A percentile compares a stretch with the other conserved stretches of the same genome.
Conservation (phyloP, 2,329 filamentous ascomycete species). For the Epichloe coenophiala region DNA sequence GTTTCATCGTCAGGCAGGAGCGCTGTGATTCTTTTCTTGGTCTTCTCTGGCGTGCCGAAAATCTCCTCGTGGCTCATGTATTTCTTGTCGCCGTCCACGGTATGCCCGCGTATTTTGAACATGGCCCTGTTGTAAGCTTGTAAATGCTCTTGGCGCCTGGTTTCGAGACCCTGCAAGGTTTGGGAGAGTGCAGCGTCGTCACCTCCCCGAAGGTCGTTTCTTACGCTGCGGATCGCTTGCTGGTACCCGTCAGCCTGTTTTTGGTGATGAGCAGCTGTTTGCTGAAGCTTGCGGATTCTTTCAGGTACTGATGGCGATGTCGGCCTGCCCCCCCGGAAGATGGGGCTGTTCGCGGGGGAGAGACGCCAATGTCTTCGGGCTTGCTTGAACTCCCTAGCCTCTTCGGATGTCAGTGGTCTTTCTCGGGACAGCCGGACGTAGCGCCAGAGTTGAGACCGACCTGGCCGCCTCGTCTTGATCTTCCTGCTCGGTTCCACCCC, state of each 20-base stretch:
- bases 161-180: constrained; percentile 10
- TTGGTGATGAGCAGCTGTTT: constrained; percentile 16
- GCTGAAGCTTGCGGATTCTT: constrained; percentile 14
- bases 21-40: constrained; percentile 4
- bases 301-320: constrained; percentile 10
- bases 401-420: constrained; percentile 18
- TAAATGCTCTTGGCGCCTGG: constrained; percentile 14
- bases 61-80: constrained; percentile 14
- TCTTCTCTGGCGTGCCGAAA: constrained; percentile 14
- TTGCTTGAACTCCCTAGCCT: constrained; percentile 21
- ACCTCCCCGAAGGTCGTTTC: constrained; percentile 9
- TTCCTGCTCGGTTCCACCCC: constrained; percentile 16
- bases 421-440: constrained; percentile 17
- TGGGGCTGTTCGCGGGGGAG: constrained; percentile 16
- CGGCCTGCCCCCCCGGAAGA: constrained; percentile 11
- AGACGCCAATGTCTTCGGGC: constrained; percentile 19
- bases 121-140: constrained; percentile 14
- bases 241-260: constrained; percentile 17
- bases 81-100: constrained; percentile 16
- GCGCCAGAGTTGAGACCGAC: constrained; percentile 19
- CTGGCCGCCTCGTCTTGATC: constrained; percentile 18
- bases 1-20: neutral
- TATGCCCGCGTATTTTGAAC: constrained; percentile 15
- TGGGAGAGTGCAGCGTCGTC: neutral
- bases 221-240: constrained; percentile 10